phyloP scores from a whole-genome alignment of 164 flowering plant genomes.

The Umbellularia californica region DNA sequence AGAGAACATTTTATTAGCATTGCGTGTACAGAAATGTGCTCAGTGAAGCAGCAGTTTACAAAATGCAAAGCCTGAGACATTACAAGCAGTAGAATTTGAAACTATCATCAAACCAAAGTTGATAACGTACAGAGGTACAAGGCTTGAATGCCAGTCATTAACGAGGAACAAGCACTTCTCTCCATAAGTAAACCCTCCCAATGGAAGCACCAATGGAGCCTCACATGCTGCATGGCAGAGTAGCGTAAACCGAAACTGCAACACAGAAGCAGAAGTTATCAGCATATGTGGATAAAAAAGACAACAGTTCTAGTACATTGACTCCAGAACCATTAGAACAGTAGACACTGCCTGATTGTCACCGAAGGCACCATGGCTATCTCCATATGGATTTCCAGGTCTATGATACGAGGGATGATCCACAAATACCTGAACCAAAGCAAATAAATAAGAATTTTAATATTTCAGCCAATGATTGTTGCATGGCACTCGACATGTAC shows the following conservation, averaged over 20 bases:
- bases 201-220: conserved; percentile 87
- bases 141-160: conserved; percentile 96
- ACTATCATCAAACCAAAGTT: neutral
- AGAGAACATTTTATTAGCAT: too few species aligned
- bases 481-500: too few species aligned
- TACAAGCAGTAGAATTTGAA: too few species aligned
- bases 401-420: conserved; percentile 88
- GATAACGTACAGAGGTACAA: conserved; percentile 78
- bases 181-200: conserved; percentile 88
- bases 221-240: conserved; percentile 97
- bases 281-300: neutral
- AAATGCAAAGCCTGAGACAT: too few species aligned
- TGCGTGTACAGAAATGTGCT: too few species aligned
- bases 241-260: conserved; percentile 86
- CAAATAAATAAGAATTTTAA: neutral
- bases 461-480: too few species aligned
- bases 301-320: too few species aligned
- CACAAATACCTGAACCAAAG: conserved; percentile 63
- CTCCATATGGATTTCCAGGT: conserved; percentile 94
- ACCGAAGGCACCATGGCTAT: conserved; percentile 73
- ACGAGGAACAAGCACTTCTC: conserved; percentile 85
- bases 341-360: conserved; percentile 74
- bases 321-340: neutral
- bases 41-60: too few species aligned
- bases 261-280: conserved; percentile 14